Evolutionary conservation across 228 moss, liverwort and hornwort genomes (phyloP), one percentile per base, ranked within the genome.

Genomic region (Sphagnum fallax): DNA sequence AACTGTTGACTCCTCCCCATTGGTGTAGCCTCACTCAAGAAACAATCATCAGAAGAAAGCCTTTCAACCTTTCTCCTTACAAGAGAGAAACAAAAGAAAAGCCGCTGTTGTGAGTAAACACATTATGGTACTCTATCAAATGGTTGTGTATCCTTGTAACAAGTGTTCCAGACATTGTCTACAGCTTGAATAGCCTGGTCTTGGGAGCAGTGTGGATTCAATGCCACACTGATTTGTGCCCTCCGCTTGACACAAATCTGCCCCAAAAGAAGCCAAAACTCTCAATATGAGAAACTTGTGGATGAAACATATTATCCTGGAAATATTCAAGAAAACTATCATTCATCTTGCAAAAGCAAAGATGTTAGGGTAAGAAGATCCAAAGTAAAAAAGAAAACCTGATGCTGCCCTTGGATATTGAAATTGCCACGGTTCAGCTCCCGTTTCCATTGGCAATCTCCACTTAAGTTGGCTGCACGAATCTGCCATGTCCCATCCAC

Each of bases 401-500:
- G 97, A 71, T 98, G 97, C 76, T 98, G 97, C 82, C 88, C 88
- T 66, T 90, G 88, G 66, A 98, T 76, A 65, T 90, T 91, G 71
- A 92, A 87, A 69, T 98, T 87, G 51, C 93, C 97, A 64, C 97
- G 90, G 71, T 91, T 77, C 67, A 98, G 76, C 78, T 98, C 97
- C 64, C 91, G 87, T 78, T 81, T 91, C 93, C 97, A 98, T 13
- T 90, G 84, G 53, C 97, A 98, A 76, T 93, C 97, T 64, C 97
- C 93, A 76, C 97, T 98, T 65, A 98, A 87, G 59, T 98, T 98
- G 50, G 97, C 97, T 66, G 97, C 97, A 57, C 97, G 90, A 59
- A 98, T 93, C 97, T 97, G 77, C 58, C 15, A 62, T 57, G 8
- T 6, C 9, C n/a, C 53, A 4, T 10, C 32, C 50, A 47, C 9